Evolutionary conservation across 805 yeast species (phyloP), one percentile per base, ranked within the genome.

Genomic region (Wickerhamomyces mucosus): DNA sequence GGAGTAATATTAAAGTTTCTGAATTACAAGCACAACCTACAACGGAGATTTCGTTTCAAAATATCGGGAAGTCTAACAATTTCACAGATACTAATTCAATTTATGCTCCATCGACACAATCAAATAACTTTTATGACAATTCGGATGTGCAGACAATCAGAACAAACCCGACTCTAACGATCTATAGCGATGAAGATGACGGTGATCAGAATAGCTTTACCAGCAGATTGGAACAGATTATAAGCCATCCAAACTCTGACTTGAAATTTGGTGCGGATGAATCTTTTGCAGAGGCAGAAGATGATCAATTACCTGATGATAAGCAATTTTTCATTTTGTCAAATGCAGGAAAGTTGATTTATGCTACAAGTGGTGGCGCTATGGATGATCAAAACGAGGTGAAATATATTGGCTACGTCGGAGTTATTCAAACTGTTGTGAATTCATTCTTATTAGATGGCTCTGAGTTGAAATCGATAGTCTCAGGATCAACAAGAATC

Each of bases 281-380:
- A 13, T 31, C 35, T 20, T 29, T 34, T n/a, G 26, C 37, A 3
- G 41, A 37, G 7, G 41, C 35, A 22, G 39, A 24, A 24, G 43
- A 35, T 28, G 33, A 35, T 14, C 36, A 37, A 12, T 35, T 34
- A 23, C 28, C 32, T 15, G 32, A 32, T 11, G 28, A 30, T 3
- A 85, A 84, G 51, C 94, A 85, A 37, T 82, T 79, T 47, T 79
- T 83, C 43, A 71, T 86, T 4, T 59, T 86, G 8, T 81, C 94
- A 0, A 60, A 76, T 3, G 94, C 96, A 1, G 96, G 96, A 0
- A 86, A 86, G 50, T 94, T 94, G 3, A 78, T 86, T 6, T 86
- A 79, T 53, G 72, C 94, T 2, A 62, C 78, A 65, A 31, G 36
- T 5, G 39, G 35, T 13, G 33, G 33, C 11, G 29, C 33, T 11